Evolutionary conservation across 495 filamentous ascomycete genomes (phyloP).

Genomic region (Hypomontagnella monticulosa): DNA sequence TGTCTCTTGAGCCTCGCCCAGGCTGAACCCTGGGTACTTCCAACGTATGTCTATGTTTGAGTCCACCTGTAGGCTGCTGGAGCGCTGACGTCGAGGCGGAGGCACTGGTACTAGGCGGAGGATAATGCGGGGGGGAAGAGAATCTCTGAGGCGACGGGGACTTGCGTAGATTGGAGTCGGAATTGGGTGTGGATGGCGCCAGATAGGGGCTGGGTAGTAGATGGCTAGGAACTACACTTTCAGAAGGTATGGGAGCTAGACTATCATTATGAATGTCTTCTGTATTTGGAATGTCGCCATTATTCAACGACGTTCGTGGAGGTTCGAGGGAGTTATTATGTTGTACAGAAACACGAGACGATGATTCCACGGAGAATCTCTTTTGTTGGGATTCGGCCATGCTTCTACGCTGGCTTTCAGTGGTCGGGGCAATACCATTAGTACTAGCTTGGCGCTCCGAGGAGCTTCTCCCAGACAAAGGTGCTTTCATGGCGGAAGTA

Average conservation of each 20-base stretch:
- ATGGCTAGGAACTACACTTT: conserved; percentile 20
- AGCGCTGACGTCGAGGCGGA: conserved; percentile 53
- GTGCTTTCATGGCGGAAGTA: conserved; percentile 20
- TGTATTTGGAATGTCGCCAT: conserved; percentile 43
- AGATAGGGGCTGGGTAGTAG: conserved; percentile 42
- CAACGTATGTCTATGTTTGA: conserved; percentile 88
- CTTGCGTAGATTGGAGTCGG: conserved; percentile 54
- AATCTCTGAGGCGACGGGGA: conserved; percentile 66
- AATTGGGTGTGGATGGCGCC: conserved; percentile 54
- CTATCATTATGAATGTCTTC: conserved; percentile 41
- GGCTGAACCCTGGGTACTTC: conserved; percentile 76
- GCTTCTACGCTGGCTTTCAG: conserved; percentile 36
- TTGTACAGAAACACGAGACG: conserved; percentile 43
- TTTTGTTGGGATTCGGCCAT: conserved; percentile 37
- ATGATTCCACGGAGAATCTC: conserved; percentile 46
- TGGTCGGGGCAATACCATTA: conserved; percentile 24
- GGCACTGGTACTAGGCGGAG: conserved; percentile 53
- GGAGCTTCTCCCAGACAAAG: conserved; percentile 29
- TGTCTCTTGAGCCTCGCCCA: conserved; percentile 61
- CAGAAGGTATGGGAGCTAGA: conserved; percentile 22
- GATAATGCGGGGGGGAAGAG: conserved; percentile 75
- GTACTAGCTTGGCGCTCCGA: conserved; percentile 26
- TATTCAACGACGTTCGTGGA: conserved; percentile 44
- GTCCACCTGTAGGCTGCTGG: conserved; percentile 54
- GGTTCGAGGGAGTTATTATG: conserved; percentile 43